Conservation (phyloP, 345 rosid genomes). For the Gossypium bickii region DNA sequence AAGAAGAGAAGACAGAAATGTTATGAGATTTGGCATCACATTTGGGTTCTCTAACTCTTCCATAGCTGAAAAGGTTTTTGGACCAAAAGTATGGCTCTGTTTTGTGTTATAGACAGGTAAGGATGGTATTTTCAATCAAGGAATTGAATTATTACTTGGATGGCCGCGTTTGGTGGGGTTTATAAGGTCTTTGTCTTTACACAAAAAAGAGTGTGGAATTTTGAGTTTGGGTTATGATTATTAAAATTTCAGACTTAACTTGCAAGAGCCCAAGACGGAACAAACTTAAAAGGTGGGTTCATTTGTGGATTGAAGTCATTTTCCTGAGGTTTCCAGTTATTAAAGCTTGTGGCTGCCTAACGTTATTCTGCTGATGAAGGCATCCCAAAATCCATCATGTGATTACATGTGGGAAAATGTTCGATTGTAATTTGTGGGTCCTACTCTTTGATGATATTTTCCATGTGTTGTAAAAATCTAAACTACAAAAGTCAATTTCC, state of each 20-base stretch:
- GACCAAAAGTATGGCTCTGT: conserved; percentile 2
- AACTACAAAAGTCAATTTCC: background rate
- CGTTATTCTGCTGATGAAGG: conserved; percentile 21
- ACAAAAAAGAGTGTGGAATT: conserved; percentile 16
- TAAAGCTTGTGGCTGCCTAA: background rate
- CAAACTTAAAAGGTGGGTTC: conserved; percentile 13
- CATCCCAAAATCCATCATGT: conserved; percentile 54
- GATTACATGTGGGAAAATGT: conserved; percentile 44
- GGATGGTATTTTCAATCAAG: conserved; percentile 22
- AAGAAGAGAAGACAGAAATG: conserved; percentile 69
- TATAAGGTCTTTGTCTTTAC: background rate
- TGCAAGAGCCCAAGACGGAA: conserved; percentile 33
- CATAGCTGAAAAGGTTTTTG: conserved; percentile 30
- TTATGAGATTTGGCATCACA: conserved; percentile 59
- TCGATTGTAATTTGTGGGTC: conserved; percentile 26
- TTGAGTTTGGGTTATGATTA: conserved; percentile 22
- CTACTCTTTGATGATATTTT: conserved; percentile 21
- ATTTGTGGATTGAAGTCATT: conserved; percentile 15
- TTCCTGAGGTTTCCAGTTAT: conserved; percentile 14
- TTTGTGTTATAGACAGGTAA: conserved; percentile 12
- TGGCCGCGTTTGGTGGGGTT: conserved; percentile 15
- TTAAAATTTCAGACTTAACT: conserved; percentile 33
- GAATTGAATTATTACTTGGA: conserved; percentile 19
- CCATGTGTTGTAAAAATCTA: conserved; percentile 50
- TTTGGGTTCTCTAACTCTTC: conserved; percentile 61